These are phyloP conservation scores for Cordyceps tenuipes DNA, from an alignment of 2,329 filamentous ascomycete species.

Conservation along the genomic window DNA sequence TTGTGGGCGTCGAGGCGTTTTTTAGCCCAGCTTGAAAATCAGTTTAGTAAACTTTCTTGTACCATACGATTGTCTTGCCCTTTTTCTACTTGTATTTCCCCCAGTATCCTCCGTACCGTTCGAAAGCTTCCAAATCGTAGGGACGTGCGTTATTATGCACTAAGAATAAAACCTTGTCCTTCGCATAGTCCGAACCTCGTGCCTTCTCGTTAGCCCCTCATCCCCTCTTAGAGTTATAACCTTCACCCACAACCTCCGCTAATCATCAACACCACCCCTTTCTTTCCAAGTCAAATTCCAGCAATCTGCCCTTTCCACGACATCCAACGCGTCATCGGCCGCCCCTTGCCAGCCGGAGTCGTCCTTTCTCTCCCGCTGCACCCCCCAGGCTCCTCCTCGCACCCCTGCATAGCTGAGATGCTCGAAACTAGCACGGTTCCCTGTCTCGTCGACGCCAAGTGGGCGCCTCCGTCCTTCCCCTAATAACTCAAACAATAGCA, in stretches of 20 bases:
- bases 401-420: conserved; percentile 11
- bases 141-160: not conserved
- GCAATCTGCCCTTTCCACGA: not conserved
- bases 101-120: not conserved
- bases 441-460: not conserved
- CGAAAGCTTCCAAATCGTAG: not conserved
- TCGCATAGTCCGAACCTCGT: not conserved
- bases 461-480: not conserved
- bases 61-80: not conserved
- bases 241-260: not conserved
- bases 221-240: not conserved
- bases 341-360: not conserved
- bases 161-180: not conserved
- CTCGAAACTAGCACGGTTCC: not conserved
- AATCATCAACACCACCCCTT: not conserved
- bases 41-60: not conserved
- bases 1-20: not conserved
- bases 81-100: not conserved
- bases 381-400: not conserved
- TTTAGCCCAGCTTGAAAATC: not conserved
- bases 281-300: not conserved
- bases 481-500: not conserved
- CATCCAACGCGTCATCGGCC: not conserved
- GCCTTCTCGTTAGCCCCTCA: not conserved
- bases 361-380: not conserved